phyloP scores from a whole-genome alignment of 2,329 filamentous ascomycete species.

The Aureobasidium melanogenum region DNA sequence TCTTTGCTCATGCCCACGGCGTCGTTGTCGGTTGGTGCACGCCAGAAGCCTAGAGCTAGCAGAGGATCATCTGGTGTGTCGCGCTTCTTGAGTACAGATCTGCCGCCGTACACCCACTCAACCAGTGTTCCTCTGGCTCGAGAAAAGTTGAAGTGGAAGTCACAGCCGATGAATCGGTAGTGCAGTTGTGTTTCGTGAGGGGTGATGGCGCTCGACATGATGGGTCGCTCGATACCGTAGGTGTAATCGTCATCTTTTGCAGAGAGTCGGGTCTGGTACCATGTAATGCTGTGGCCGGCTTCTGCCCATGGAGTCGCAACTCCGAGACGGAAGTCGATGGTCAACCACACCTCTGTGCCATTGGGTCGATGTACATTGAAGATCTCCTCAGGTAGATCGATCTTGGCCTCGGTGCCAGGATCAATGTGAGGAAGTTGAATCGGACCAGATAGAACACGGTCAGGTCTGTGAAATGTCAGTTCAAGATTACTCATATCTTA shows the following conservation, averaged over 20 bases:
- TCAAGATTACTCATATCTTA: neutral
- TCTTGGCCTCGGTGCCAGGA: neutral
- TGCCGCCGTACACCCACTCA: conserved; percentile 31
- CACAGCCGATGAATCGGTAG: conserved; percentile 3
- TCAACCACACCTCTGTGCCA: conserved; percentile 37
- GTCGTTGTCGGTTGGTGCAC: conserved; percentile 59
- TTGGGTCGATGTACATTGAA: neutral
- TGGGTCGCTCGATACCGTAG: conserved; percentile 4
- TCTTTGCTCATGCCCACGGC: conserved; percentile 44
- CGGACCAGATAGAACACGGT: conserved; percentile 65
- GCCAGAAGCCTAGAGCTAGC: conserved; percentile 48
- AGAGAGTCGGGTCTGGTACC: conserved; percentile 15
- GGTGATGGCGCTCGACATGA: conserved; percentile 8
- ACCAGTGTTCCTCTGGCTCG: conserved; percentile 5
- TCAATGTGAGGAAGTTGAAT: conserved; percentile 39
- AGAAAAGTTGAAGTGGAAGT: conserved; percentile 13
- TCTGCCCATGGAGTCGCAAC: conserved; percentile 38
- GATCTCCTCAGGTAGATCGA: conserved; percentile 4
- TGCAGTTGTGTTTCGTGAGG: neutral
- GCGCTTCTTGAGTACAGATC: conserved; percentile 24
- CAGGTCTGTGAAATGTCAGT: conserved; percentile 39
- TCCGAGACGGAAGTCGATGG: conserved; percentile 37
- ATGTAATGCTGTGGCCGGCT: conserved; percentile 17
- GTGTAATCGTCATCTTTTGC: neutral
- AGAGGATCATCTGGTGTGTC: conserved; percentile 11